These are phyloP conservation scores for Rosa rugosa DNA, from an alignment of 306 rosid genomes.

Conservation along the genomic window DNA sequence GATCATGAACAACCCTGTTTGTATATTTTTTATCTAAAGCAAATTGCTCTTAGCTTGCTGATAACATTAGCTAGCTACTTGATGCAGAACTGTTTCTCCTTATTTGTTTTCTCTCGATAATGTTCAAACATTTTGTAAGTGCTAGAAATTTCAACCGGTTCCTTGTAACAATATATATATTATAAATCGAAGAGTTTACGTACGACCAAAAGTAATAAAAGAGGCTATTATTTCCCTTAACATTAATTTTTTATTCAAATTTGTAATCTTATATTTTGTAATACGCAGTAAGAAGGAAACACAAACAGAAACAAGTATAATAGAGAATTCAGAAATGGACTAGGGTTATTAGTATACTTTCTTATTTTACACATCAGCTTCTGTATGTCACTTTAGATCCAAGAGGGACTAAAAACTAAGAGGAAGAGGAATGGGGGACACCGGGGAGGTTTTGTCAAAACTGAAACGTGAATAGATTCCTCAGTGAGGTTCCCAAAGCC, in stretches of 20 bases:
- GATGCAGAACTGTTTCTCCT: neutral
- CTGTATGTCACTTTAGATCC: neutral
- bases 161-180: too few species aligned
- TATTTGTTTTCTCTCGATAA: neutral
- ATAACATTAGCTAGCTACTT: neutral
- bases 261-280: neutral
- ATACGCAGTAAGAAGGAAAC: neutral
- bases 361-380: neutral
- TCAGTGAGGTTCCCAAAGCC: conserved; percentile 20
- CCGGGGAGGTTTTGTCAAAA: conserved; percentile 20
- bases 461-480: conserved; percentile 37
- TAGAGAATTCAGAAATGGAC: neutral
- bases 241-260: neutral
- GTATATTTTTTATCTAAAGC: neutral
- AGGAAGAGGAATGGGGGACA: neutral
- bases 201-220: too few species aligned
- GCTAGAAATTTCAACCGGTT: neutral
- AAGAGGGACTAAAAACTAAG: neutral
- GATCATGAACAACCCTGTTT: neutral
- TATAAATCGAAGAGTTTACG: neutral
- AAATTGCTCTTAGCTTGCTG: neutral
- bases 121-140: neutral
- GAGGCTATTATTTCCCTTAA: neutral
- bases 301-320: neutral
- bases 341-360: neutral